Evolutionary conservation across 306 rosid species (phyloP), one percentile per base, ranked within the genome.

Genomic region (Sechiopsis laciniata): DNA sequence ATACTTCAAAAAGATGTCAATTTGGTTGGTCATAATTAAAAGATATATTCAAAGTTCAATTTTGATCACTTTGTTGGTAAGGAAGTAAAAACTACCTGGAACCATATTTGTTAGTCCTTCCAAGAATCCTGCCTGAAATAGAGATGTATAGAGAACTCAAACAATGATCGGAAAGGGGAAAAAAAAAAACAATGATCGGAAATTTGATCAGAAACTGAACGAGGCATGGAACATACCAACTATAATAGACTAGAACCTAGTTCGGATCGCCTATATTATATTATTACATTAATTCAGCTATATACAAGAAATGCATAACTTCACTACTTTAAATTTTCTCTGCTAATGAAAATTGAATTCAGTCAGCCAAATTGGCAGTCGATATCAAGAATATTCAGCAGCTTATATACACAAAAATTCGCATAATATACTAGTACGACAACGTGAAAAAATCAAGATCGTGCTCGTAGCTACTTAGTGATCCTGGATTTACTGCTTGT

Each of bases 111-210:
- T 87, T 80, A 93, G 71, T 87, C 91, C 89, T 6, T 90, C 97
- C 87, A 88, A 85, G 87, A 93, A 93, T 78, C 98, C 98, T 72
- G 98, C 98, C 98, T 93, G 90, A 40, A 51, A 67, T 55, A 74
- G 54, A 62, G 50, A 57, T 76, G 57, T 77, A 48, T 56, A 62
- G 74, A 75, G 46, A 1, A 56, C 26, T 68, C 56, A 68, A 48
- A 71, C 70, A 52, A 74, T 53, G 68, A 24, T 24, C 65, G 65
- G 19, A 59, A 24, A 2, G 29, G 29, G 42, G 74, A 78, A 60
- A 59, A 0, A 59, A 0, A 24, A 13, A 11, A 13, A 22, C 7
- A 59, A 2, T 59, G 24, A 24, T 14, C 10, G 1, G 17, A 59
- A 59, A 9, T 24, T 59, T 22, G n/a, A 12, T 24, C 9, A 24